These are phyloP conservation scores for Dryas alaskensis DNA, from an alignment of 306 rosid species.

Conservation along the genomic window DNA sequence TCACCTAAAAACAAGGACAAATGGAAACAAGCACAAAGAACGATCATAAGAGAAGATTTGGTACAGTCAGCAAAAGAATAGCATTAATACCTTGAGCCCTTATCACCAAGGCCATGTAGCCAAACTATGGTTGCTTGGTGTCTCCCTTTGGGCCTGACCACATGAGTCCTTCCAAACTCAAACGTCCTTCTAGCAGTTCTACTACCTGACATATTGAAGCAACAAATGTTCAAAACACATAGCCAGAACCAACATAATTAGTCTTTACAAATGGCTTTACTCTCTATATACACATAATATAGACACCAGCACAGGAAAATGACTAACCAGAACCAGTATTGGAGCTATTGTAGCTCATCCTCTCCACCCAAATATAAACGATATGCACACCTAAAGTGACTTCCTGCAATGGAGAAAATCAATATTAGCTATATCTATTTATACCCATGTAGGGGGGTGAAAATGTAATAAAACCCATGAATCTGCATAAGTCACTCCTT, in stretches of 20 bases:
- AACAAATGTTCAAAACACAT: conserved; percentile 32
- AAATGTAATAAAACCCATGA: conserved; percentile 44
- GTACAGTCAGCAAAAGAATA: conserved; percentile 18
- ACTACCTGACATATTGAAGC: conserved; percentile 57
- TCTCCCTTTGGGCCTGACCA: conserved; percentile 81
- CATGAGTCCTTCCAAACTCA: conserved; percentile 93
- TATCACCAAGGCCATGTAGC: conserved; percentile 91
- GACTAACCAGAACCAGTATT: conserved; percentile 69
- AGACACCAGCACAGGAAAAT: conserved; percentile 21
- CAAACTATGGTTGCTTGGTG: conserved; percentile 94
- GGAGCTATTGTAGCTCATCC: conserved; percentile 68
- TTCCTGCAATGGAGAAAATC: conserved; percentile 63
- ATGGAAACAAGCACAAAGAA: conserved; percentile 6
- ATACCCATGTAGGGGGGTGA: conserved; percentile 46
- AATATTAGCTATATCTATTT: conserved; percentile 51
- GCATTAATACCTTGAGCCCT: conserved; percentile 72
- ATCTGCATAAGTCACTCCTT: conserved; percentile 49
- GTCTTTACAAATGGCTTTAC: conserved; percentile 4
- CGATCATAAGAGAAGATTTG: conserved; percentile 4
- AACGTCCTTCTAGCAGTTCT: conserved; percentile 58
- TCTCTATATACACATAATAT: conserved; percentile 8
- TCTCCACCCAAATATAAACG: conserved; percentile 31
- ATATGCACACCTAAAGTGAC: conserved; percentile 31
- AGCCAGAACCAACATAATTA: conserved; percentile 12
- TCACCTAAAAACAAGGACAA: conserved; percentile 3